Percentiles rank a stretch among this genome's conserved stretches.
Conservation (phyloP, 805 yeast genomes). For the Monosporozyma servazzii region DNA sequence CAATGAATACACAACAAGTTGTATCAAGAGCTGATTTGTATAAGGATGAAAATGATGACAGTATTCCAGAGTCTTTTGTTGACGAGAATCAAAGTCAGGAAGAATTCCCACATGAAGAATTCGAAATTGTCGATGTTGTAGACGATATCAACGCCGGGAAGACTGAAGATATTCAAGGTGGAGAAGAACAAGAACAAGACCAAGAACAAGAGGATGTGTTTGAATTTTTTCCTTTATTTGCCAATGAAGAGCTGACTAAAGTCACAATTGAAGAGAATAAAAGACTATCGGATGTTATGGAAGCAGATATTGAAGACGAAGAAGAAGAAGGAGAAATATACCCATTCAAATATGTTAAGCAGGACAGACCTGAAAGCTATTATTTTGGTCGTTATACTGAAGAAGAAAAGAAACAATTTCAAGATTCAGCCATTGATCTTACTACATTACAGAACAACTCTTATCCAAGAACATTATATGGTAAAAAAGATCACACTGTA, state of each 20-base stretch:
- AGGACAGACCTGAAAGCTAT: slow-evolving; percentile 19
- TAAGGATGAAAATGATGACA: background rate
- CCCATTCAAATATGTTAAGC: slow-evolving; percentile 4
- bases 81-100: slow-evolving; percentile 20
- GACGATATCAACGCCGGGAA: slow-evolving; percentile 1
- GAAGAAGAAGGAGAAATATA: slow-evolving; percentile 6
- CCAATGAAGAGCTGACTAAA: slow-evolving; percentile 20
- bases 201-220: slow-evolving; percentile 14
- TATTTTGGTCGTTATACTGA: slow-evolving; percentile 16
- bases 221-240: slow-evolving; percentile 26
- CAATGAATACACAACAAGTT: background rate
- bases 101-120: slow-evolving; percentile 4
- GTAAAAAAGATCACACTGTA: slow-evolving; percentile 5
- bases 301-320: slow-evolving; percentile 16
- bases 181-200: slow-evolving; percentile 11
- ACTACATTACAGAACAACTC: slow-evolving; percentile 9
- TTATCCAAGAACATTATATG: background rate
- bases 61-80: background rate
- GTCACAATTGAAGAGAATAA: slow-evolving; percentile 19
- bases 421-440: slow-evolving; percentile 14
- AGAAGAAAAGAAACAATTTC: slow-evolving; percentile 10
- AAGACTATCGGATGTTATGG: slow-evolving; percentile 3
- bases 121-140: slow-evolving; percentile 21
- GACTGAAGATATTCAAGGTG: background rate
- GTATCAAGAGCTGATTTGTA: slow-evolving; percentile 3